Evolutionary conservation across 148 eudicot species (phyloP).

Genomic region (Diospyros lotus): DNA sequence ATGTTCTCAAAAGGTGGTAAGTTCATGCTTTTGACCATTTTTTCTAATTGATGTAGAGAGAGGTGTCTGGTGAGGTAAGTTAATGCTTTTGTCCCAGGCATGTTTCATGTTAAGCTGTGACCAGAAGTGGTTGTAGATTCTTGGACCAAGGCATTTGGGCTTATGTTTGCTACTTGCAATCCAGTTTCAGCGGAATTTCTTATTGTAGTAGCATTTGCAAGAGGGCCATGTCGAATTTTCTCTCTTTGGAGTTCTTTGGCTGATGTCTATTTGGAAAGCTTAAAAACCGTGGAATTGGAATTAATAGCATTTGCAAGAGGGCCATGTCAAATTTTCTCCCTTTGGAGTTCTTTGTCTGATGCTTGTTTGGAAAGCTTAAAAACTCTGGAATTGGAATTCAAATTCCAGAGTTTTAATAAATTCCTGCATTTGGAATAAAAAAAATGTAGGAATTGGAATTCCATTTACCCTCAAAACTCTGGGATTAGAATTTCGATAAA

Average conservation of each 20-base stretch:
- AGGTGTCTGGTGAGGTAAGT: too few relatives aligned
- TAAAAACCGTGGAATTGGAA: too few relatives aligned
- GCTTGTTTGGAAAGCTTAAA: not conserved
- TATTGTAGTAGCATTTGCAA: not conserved
- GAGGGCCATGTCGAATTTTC: not conserved
- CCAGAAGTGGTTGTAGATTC: not conserved
- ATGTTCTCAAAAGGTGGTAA: not conserved
- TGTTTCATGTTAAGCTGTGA: not conserved
- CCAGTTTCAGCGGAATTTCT: not conserved
- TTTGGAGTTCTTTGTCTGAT: not conserved
- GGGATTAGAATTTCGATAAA: too few relatives aligned
- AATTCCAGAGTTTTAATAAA: too few relatives aligned
- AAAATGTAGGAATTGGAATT: too few relatives aligned
- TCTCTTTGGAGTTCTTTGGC: not conserved
- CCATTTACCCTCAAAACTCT: too few relatives aligned
- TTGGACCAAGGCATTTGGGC: not conserved
- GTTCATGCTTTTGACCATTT: too few relatives aligned
- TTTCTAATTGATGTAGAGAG: too few relatives aligned
- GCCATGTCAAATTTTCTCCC: not conserved
- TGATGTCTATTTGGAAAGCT: not conserved
- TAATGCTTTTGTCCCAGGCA: too few relatives aligned
- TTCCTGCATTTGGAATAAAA: too few relatives aligned
- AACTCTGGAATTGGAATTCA: too few relatives aligned
- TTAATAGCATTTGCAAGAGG: not conserved
- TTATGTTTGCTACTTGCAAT: not conserved